These are phyloP conservation scores for Acanthamoeba royreba DNA, from an alignment of 208 protist species.

Conservation along the genomic window DNA sequence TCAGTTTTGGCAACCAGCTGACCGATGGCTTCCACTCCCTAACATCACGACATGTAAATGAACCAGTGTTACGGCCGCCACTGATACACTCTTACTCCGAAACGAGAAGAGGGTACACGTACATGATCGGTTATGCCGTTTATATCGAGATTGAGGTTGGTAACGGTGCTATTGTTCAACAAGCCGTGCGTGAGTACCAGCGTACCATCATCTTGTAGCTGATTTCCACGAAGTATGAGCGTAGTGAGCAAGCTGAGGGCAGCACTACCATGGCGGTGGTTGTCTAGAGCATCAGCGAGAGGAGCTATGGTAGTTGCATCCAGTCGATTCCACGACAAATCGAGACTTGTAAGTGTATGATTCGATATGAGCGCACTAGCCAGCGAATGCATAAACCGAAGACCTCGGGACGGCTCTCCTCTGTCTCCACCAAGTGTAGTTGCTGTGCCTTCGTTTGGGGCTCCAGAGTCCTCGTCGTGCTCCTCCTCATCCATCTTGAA, in stretches of 20 bases:
- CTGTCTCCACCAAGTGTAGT: too few relatives aligned
- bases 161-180: neutral
- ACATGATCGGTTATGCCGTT: neutral
- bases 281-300: neutral
- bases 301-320: neutral
- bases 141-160: neutral
- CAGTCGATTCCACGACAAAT: slow-evolving; percentile 1
- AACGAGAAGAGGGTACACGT: neutral
- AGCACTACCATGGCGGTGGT: neutral
- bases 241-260: neutral
- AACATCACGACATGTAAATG: too few relatives aligned
- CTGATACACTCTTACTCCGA: neutral
- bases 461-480: neutral
- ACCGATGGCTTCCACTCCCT: neutral
- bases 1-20: neutral
- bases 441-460: too few relatives aligned
- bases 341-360: neutral
- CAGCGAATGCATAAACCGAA: neutral
- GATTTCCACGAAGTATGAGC: neutral
- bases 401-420: neutral
- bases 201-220: neutral
- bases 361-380: neutral
- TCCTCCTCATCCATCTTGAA: neutral
- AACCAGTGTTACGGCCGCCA: too few relatives aligned
- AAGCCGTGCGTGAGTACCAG: neutral